phyloP scores from a whole-genome alignment of 768 basidiomycete species.

The Lactifluus volemus region DNA sequence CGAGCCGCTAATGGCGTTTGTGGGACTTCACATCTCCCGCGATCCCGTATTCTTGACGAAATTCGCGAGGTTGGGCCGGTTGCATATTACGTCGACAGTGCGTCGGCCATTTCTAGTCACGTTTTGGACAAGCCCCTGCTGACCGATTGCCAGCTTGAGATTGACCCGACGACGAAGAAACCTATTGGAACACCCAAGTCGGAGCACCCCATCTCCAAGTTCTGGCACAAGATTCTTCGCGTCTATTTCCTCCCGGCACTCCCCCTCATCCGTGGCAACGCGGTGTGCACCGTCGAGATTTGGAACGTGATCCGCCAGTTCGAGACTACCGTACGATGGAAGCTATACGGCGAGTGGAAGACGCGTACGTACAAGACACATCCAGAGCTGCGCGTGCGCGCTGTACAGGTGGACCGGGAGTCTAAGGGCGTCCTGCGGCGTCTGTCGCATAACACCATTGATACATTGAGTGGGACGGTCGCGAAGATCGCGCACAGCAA shows the following conservation, averaged over 20 bases:
- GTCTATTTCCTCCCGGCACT: constrained; percentile 79
- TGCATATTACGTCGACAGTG: constrained; percentile 51
- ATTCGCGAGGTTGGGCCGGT: constrained; percentile 68
- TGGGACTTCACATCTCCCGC: constrained; percentile 75
- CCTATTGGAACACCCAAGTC: constrained; percentile 45
- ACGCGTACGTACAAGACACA: constrained; percentile 59
- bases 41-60: constrained; percentile 72
- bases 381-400: constrained; percentile 70
- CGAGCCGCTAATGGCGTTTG: constrained; percentile 70
- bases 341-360: constrained; percentile 95
- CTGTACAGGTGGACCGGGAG: constrained; percentile 79
- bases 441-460: constrained; percentile 75
- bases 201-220: constrained; percentile 52
- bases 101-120: constrained; percentile 10
- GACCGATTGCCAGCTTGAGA: constrained; percentile 29
- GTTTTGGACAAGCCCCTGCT: background rate
- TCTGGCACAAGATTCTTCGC: constrained; percentile 81
- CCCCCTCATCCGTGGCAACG: constrained; percentile 75
- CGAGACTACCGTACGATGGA: constrained; percentile 75
- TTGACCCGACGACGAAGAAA: constrained; percentile 57
- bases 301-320: constrained; percentile 85
- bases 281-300: constrained; percentile 83
- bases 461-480: constrained; percentile 76
- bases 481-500: constrained; percentile 94
- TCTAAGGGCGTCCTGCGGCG: constrained; percentile 85